A percentile compares a stretch with the other conserved stretches of the same genome.
phyloP scores from a whole-genome alignment of 2,329 filamentous ascomycete genomes.

The Rhynchosporium graminicola region DNA sequence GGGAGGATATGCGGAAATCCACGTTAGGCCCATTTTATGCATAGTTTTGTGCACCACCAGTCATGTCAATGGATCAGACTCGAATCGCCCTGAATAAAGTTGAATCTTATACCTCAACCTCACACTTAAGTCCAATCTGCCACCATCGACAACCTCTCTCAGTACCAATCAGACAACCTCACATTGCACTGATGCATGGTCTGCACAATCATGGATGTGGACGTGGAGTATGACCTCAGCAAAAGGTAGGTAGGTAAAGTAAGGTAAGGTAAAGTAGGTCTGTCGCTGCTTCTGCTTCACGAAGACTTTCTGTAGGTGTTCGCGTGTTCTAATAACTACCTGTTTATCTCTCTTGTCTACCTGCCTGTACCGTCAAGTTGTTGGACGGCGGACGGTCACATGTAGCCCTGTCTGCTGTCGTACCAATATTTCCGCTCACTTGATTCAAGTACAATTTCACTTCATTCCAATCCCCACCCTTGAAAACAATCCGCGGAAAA shows the following conservation, averaged over 20 bases:
- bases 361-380: too few species aligned
- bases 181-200: too few species aligned
- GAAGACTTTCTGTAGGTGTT: neutral
- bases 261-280: constrained; percentile 8
- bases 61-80: neutral
- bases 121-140: too few species aligned
- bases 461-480: neutral
- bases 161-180: too few species aligned
- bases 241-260: neutral
- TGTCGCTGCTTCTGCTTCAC: neutral
- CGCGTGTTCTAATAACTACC: neutral
- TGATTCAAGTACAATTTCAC: neutral
- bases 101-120: too few species aligned
- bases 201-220: constrained; percentile 2
- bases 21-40: neutral
- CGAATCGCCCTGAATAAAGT: too few species aligned
- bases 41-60: neutral
- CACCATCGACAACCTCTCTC: too few species aligned
- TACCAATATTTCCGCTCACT: neutral
- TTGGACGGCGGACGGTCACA: too few species aligned
- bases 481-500: neutral
- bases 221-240: too few species aligned
- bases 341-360: neutral
- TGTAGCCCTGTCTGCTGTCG: neutral
- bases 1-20: neutral